These are phyloP conservation scores for Venturiaceae sp. DNA, from an alignment of 2,329 filamentous ascomycete species.

Conservation along the genomic window DNA sequence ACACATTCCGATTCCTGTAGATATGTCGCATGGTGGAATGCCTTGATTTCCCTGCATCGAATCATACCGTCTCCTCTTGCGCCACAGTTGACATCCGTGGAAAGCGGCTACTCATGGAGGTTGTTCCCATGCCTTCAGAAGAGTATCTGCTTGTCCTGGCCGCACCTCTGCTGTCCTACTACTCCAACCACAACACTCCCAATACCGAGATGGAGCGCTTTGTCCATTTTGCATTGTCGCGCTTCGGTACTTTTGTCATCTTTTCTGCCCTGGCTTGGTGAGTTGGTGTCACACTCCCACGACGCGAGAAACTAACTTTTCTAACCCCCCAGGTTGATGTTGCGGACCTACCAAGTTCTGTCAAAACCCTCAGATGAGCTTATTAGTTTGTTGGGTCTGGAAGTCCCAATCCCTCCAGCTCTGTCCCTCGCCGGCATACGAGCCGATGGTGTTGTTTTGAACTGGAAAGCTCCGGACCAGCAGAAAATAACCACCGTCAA, in stretches of 20 bases:
- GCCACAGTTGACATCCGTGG: neutral
- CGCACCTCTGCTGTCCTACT: neutral
- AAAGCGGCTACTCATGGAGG: conserved; percentile 9
- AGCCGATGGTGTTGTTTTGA: conserved; percentile 75
- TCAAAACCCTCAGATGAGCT: conserved; percentile 86
- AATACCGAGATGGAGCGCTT: conserved; percentile 1
- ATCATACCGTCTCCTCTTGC: too few relatives aligned
- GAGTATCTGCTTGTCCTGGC: neutral
- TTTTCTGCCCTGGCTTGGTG: conserved; percentile 41
- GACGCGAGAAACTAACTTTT: neutral
- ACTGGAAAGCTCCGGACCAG: conserved; percentile 71
- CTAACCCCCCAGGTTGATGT: conserved; percentile 59
- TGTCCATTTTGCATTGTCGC: neutral
- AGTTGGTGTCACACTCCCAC: conserved; percentile 9
- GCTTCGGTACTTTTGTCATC: conserved; percentile 22
- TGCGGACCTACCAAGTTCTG: conserved; percentile 79
- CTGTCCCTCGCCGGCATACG: conserved; percentile 87
- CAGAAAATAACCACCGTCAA: conserved; percentile 60
- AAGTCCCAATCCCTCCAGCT: conserved; percentile 82
- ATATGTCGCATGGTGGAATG: too few relatives aligned
- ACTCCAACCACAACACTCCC: neutral
- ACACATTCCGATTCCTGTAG: too few relatives aligned
- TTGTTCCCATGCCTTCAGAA: conserved; percentile 1
- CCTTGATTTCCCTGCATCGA: too few relatives aligned
- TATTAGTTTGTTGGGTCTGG: conserved; percentile 82